These are phyloP conservation scores for Syncephalastrum racemosum DNA, from an alignment of 371 early-diverging fungal species.

Conservation along the genomic window DNA sequence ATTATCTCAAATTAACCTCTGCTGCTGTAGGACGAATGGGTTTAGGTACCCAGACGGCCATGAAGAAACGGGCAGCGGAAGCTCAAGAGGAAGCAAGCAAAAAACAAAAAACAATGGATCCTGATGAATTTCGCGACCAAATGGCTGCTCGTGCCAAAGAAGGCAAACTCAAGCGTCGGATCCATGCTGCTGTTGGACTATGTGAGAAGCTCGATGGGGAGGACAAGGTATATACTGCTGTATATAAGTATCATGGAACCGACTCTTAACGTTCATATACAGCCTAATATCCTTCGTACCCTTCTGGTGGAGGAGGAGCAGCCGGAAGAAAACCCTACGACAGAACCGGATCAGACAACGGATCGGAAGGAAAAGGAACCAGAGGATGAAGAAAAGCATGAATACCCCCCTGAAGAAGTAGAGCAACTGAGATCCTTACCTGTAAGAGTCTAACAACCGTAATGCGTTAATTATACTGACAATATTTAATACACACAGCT, in stretches of 20 bases:
- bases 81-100: constrained; percentile 25
- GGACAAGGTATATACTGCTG: neutral
- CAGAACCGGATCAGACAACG: constrained; percentile 8
- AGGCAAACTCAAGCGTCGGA: constrained; percentile 19
- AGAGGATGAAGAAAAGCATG: constrained; percentile 15
- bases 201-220: constrained; percentile 41
- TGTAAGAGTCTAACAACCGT: constrained; percentile 9
- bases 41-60: constrained; percentile 44
- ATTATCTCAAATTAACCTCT: neutral
- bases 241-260: neutral
- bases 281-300: constrained; percentile 16
- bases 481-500: constrained; percentile 8
- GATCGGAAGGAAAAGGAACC: constrained; percentile 9
- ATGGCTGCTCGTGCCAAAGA: constrained; percentile 39
- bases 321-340: constrained; percentile 10
- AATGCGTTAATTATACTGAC: neutral
- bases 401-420: constrained; percentile 29
- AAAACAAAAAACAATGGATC: constrained; percentile 32
- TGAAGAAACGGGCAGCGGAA: constrained; percentile 42
- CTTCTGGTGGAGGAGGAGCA: constrained; percentile 13
- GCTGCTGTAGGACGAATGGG: constrained; percentile 24
- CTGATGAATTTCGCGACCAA: constrained; percentile 31
- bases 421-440: constrained; percentile 24
- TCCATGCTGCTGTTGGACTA: constrained; percentile 36
- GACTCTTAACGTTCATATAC: neutral